Base-by-base conservation (phyloP, 139 green algal genomes). In the Chara braunii region DNA sequence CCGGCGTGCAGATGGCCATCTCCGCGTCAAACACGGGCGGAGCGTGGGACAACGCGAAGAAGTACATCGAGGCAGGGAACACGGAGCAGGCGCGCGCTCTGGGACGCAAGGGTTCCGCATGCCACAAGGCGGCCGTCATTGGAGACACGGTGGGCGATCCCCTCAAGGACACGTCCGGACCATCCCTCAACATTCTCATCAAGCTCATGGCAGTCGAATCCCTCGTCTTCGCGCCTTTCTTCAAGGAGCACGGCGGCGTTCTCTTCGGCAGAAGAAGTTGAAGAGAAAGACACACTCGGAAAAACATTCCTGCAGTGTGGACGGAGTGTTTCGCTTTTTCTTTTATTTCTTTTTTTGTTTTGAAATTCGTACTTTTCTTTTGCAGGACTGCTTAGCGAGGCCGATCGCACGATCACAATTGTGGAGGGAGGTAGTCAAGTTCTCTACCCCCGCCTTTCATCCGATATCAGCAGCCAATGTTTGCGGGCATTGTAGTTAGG, bases 31-130 rank as follows among this genome's bases (percentile, higher is more conserved):
- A 82, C 56, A 60, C 82, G 24, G 82, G 82, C 18, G 82, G 82
- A 28, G 93, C 93, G 3, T 99, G 92, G 91, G 93, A 99, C 81
- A 99, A 99, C 72, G 89, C 92, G 58, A 98, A 98, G 87, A 98
- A 98, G 84, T 97, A 94, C 78, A 84, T 98, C 4, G 85, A 74
- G 60, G 50, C 78, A 22, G 74, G 78, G 18, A 64, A 43, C 8
- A 60, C 76, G 9, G 90, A 95, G 79, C 86, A 95, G 40, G 92
- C 92, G 0, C 80, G 84, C 58, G 76, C 85, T 26, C 80, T 98
- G 62, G 92, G 92, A 36, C 86, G 85, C 79, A 99, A 99, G 85
- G 93, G 93, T 42, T 88, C 80, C 57, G 94, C 96, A 67, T 85
- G 80, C 34, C 93, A 99, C 87, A 97, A 97, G 79, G 92, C 91